A percentile compares a stretch with the other conserved stretches of the same genome.
Evolutionary conservation across 2,329 filamentous ascomycete genomes (phyloP).

Genomic region (Ophiostoma novo-ulmi): DNA sequence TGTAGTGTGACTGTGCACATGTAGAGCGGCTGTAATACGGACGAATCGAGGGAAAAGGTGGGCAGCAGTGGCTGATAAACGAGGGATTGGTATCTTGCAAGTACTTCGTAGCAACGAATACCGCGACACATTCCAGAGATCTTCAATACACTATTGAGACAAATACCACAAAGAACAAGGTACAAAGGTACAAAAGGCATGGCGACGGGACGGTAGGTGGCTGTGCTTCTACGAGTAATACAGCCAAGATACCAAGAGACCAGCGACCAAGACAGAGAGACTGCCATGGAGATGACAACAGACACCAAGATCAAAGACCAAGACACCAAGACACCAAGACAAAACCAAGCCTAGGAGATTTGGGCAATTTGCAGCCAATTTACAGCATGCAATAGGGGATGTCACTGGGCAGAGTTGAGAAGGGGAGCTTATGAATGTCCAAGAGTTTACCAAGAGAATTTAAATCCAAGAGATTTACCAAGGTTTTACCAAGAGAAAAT

Average conservation of each 20-base stretch:
- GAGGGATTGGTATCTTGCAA: neutral
- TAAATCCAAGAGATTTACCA: neutral
- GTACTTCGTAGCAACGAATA: neutral
- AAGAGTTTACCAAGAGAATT: neutral
- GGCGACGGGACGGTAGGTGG: neutral
- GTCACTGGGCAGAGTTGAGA: neutral
- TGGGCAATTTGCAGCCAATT: constrained; percentile 2
- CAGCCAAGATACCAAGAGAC: neutral
- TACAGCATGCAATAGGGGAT: neutral
- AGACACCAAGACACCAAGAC: constrained; percentile 15
- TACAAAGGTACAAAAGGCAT: neutral
- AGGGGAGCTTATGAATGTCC: neutral
- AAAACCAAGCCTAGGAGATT: constrained; percentile 9
- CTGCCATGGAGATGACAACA: neutral
- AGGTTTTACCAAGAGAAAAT: neutral
- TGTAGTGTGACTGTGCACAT: neutral
- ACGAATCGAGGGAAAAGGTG: neutral
- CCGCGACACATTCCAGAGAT: neutral
- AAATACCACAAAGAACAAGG: neutral
- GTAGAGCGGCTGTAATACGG: neutral
- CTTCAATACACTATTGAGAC: too few species aligned
- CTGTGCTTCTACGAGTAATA: neutral
- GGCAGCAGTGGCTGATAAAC: neutral
- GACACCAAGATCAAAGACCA: neutral
- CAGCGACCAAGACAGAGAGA: neutral